These are phyloP conservation scores for Glonium stellatum DNA, from an alignment of 495 filamentous ascomycete genomes.

Conservation along the genomic window DNA sequence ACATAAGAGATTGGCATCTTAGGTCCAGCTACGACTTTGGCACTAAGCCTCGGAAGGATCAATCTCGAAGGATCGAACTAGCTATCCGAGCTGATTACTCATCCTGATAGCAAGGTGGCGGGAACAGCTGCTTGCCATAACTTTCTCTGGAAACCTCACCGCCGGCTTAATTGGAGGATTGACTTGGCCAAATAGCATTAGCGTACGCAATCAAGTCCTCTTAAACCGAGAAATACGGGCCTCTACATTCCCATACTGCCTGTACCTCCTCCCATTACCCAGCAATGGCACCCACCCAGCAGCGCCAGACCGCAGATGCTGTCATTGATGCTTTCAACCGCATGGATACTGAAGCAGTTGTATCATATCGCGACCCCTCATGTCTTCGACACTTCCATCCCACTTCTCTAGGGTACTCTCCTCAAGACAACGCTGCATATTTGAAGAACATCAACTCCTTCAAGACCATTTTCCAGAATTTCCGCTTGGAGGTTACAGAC, in stretches of 20 bases:
- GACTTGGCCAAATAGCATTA: too few species aligned
- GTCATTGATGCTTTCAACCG: conserved; percentile 17
- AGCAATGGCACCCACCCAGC: background rate
- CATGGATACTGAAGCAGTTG: conserved; percentile 10
- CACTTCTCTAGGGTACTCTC: conserved; percentile 23
- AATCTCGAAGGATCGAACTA: too few species aligned
- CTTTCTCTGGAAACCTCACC: too few species aligned
- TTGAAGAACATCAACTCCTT: conserved; percentile 19
- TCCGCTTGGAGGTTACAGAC: conserved; percentile 30
- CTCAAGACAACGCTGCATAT: conserved; percentile 21
- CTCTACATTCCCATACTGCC: background rate
- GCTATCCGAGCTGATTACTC: too few species aligned
- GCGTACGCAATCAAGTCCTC: background rate
- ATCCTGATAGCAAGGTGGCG: too few species aligned
- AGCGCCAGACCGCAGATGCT: conserved; percentile 17
- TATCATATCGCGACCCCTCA: conserved; percentile 21
- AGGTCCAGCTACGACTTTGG: too few species aligned
- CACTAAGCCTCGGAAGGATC: too few species aligned
- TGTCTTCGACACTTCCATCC: conserved; percentile 29
- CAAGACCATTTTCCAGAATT: conserved; percentile 19
- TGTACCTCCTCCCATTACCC: background rate
- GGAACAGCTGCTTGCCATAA: too few species aligned
- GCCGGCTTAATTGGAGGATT: too few species aligned
- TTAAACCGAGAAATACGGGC: background rate
- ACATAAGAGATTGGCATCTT: too few species aligned